Evolutionary conservation across 2,329 filamentous ascomycete genomes (phyloP).

Genomic region (Aspergillus ustus): DNA sequence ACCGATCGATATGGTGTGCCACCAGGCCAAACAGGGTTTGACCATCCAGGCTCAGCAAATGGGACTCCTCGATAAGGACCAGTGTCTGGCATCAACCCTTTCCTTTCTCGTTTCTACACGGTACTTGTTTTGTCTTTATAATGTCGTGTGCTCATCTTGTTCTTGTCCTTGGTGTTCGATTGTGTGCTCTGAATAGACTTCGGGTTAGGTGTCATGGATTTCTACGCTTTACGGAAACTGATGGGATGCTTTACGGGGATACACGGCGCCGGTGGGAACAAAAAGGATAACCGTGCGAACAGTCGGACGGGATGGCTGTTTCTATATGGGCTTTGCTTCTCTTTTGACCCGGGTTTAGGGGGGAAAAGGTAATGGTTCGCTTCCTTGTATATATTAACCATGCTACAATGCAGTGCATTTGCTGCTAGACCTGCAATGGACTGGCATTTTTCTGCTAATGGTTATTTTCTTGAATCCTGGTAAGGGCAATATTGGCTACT

Average conservation of each 20-base stretch:
- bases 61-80: conserved; percentile 37
- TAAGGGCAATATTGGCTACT: too few species aligned
- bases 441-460: conserved; percentile 5
- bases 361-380: conserved; percentile 19
- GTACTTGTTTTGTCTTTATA: conserved; percentile 17
- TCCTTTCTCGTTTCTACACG: conserved; percentile 18
- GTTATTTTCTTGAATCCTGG: too few species aligned
- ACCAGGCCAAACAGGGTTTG: conserved; percentile 33
- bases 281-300: conserved; percentile 32
- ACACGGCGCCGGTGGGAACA: conserved; percentile 33
- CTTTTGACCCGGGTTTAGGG: conserved; percentile 22
- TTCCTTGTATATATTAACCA: conserved; percentile 38
- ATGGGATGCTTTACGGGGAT: conserved; percentile 30
- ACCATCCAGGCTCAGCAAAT: conserved; percentile 37
- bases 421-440: conserved; percentile 13
- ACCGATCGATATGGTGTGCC: conserved; percentile 38
- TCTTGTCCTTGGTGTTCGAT: conserved; percentile 24
- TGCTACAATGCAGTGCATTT: conserved; percentile 6
- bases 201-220: conserved; percentile 35
- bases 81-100: conserved; percentile 15
- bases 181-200: conserved; percentile 38
- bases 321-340: conserved; percentile 21
- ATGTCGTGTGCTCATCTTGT: conserved; percentile 9
- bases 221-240: conserved; percentile 30
- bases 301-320: conserved; percentile 31